phyloP scores from a whole-genome alignment of 768 basidiomycete genomes.

The Suillus paluster region DNA sequence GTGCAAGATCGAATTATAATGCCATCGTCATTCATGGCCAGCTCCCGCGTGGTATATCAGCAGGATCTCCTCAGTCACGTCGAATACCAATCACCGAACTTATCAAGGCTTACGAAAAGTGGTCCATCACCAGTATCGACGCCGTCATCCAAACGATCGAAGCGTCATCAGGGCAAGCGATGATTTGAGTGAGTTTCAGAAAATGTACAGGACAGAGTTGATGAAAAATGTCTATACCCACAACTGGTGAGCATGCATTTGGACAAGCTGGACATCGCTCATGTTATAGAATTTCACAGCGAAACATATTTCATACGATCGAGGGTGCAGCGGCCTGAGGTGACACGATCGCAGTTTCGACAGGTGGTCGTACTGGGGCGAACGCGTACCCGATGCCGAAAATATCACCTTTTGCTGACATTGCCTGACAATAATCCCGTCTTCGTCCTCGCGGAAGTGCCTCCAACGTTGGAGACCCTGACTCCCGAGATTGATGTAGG shows the following conservation, averaged over 20 bases:
- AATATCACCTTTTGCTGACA: not conserved
- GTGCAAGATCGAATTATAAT: too few species aligned
- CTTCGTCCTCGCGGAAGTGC: not conserved
- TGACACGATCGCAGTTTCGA: not conserved
- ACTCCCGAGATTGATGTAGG: not conserved
- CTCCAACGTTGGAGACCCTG: not conserved
- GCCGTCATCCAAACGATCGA: not conserved
- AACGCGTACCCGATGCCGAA: not conserved
- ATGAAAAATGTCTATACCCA: not conserved
- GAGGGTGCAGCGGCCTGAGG: not conserved
- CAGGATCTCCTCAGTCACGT: not conserved
- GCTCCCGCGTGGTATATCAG: constrained; percentile 12
- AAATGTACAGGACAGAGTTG: not conserved
- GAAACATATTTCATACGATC: not conserved
- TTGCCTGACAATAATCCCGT: not conserved
- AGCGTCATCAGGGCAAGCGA: not conserved
- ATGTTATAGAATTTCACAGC: not conserved
- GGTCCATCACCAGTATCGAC: not conserved
- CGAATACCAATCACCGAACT: not conserved
- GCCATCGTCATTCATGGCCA: not conserved
- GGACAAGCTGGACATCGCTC: not conserved
- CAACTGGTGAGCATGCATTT: not conserved
- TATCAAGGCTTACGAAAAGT: not conserved
- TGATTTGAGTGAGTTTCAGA: not conserved
- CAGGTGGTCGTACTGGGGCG: not conserved